A percentile compares a stretch with the other conserved stretches of the same genome.
Conservation (phyloP, 169 alveolate genomes). For the Plasmodium berghei region DNA sequence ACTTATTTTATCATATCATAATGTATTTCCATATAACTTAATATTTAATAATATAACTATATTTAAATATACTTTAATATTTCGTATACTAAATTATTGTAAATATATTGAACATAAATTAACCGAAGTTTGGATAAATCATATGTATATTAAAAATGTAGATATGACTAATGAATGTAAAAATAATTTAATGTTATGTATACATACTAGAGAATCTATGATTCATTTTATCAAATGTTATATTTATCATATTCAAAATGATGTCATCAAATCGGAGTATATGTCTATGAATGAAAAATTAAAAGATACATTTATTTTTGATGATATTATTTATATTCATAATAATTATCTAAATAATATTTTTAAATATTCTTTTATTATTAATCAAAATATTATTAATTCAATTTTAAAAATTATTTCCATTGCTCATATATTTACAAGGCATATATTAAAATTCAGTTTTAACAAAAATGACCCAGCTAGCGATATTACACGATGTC, state of each 20-base stretch:
- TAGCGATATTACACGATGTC: neutral
- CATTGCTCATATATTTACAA: conserved; percentile 77
- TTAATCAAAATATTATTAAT: conserved; percentile 69
- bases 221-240: conserved; percentile 76
- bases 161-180: conserved; percentile 78
- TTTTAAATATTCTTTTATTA: conserved; percentile 66
- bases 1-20: conserved; percentile 44
- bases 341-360: conserved; percentile 77
- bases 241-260: conserved; percentile 76
- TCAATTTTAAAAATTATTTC: conserved; percentile 74
- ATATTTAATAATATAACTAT: conserved; percentile 77
- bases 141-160: conserved; percentile 80
- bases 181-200: conserved; percentile 78
- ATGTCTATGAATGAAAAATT: conserved; percentile 47
- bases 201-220: conserved; percentile 82
- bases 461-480: conserved; percentile 38
- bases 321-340: conserved; percentile 73
- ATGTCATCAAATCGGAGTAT: conserved; percentile 77
- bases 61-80: conserved; percentile 77
- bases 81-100: conserved; percentile 78
- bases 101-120: conserved; percentile 80
- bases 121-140: conserved; percentile 78
- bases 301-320: conserved; percentile 69
- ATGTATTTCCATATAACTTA: conserved; percentile 77
- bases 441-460: conserved; percentile 78